Conservation (phyloP, 2,329 filamentous ascomycete species). For the Pseudogymnoascus destructans region DNA sequence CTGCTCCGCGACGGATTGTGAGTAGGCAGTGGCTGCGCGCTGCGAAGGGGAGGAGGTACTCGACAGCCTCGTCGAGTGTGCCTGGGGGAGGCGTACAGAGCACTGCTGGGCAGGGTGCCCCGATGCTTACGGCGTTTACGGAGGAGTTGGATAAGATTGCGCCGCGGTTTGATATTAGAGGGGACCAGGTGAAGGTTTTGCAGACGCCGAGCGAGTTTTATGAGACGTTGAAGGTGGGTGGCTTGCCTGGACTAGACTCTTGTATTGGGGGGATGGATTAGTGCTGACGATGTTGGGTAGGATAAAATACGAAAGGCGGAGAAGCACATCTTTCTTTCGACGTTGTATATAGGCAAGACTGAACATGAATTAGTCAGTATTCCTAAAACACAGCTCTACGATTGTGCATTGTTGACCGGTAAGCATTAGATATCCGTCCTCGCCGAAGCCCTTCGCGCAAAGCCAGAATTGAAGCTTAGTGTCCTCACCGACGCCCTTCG, state of each 20-base stretch:
- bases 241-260: slow-evolving; percentile 13
- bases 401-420: slow-evolving; percentile 15
- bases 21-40: slow-evolving; percentile 14
- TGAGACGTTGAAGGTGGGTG: slow-evolving; percentile 64
- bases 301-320: slow-evolving; percentile 70
- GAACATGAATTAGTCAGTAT: slow-evolving; percentile 64
- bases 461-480: slow-evolving; percentile 66
- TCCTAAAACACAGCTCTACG: background rate
- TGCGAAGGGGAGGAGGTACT: slow-evolving; percentile 21
- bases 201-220: slow-evolving; percentile 82
- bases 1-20: slow-evolving; percentile 21
- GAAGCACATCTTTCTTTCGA: slow-evolving; percentile 79
- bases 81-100: background rate
- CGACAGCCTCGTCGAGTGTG: slow-evolving; percentile 16
- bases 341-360: slow-evolving; percentile 87
- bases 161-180: slow-evolving; percentile 76
- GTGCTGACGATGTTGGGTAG: slow-evolving; percentile 32
- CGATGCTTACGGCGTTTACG: slow-evolving; percentile 45
- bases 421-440: slow-evolving; percentile 54
- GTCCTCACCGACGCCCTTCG: slow-evolving; percentile 85
- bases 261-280: background rate
- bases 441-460: slow-evolving; percentile 57
- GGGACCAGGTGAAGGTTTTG: slow-evolving; percentile 68
- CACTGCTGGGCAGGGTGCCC: slow-evolving; percentile 19
- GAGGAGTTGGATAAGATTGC: slow-evolving; percentile 76